Evolutionary conservation across 306 rosid genomes (phyloP), one percentile per base, ranked within the genome.

Genomic region (Vachellia collinsii): DNA sequence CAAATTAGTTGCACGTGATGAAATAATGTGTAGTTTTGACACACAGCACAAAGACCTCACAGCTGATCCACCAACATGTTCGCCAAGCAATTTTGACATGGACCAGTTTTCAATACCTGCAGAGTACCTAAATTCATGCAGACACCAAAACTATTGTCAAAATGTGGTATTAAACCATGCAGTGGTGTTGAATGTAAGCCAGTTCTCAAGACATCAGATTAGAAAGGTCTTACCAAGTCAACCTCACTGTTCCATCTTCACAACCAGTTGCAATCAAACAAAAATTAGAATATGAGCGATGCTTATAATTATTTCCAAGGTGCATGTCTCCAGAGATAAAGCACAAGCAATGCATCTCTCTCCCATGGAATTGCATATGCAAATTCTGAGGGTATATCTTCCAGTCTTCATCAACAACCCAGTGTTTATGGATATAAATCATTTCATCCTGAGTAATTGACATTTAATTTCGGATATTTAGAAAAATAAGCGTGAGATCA

Each of bases 31-130:
- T 62, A 90, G 78, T 82, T 91, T 88, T 78, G 99, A 91, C 74
- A 90, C 88, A 25, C 63, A 88, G 81, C 98, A 93, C 84, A 95
- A 79, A 58, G 98, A 93, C 81, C 98, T 88, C 80, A 95, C 99
- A 29, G 99, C 98, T 47, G 99, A 95, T 81, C 99, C 97, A 38
- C 98, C 98, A 84, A 95, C 97, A 89, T 95, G 98, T 85, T 93
- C 97, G 79, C 98, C 98, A 63, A 95, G 97, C 88, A 95, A 88
- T 86, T 93, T 91, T 69, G 98, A 95, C 50, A 67, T 88, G 58
- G 91, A 88, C 99, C 99, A 93, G 79, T 86, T 88, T 79, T 81
- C 87, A 80, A 38, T 59, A 76, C 85, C 94, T 54, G 96, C 87
- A 51, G 90, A 84, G 80, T 90, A 95, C 96, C 99, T 95, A 78